Conservation (phyloP, 2,329 filamentous ascomycete species). For the Trichoderma citrinoviride region DNA sequence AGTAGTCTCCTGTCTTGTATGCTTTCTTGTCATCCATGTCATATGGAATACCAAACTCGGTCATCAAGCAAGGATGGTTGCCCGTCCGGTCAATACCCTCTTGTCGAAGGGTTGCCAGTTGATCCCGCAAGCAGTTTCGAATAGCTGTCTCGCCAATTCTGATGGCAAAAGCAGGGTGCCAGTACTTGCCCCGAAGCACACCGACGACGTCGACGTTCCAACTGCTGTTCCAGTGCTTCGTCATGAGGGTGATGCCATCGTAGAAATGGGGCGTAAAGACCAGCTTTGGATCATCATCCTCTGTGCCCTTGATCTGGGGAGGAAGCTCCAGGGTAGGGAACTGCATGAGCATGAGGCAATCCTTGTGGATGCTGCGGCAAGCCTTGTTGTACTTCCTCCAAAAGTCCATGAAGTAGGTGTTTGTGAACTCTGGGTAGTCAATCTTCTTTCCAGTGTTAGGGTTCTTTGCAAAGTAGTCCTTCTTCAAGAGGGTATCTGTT, state of each 20-base stretch:
- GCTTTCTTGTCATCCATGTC: constrained; percentile 98
- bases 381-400: constrained; percentile 74
- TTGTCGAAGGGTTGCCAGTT: constrained; percentile 75
- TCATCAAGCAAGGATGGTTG: constrained; percentile 82
- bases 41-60: constrained; percentile 96
- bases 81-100: constrained; percentile 90
- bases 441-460: constrained; percentile 71
- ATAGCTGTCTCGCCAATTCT: constrained; percentile 93
- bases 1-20: constrained; percentile 93
- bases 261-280: constrained; percentile 96
- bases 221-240: constrained; percentile 96
- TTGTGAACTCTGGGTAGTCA: constrained; percentile 82
- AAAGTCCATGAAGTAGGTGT: constrained; percentile 85
- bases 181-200: constrained; percentile 82
- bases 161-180: constrained; percentile 85
- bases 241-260: constrained; percentile 93
- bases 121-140: constrained; percentile 86
- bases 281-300: constrained; percentile 85
- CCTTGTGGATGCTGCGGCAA: constrained; percentile 72
- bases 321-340: constrained; percentile 90
- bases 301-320: constrained; percentile 79
- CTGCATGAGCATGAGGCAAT: constrained; percentile 86
- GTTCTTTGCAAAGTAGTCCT: constrained; percentile 83
- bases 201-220: constrained; percentile 98
- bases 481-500: constrained; percentile 72